phyloP scores from a whole-genome alignment of 768 basidiomycete species.

The Pholiota molesta region DNA sequence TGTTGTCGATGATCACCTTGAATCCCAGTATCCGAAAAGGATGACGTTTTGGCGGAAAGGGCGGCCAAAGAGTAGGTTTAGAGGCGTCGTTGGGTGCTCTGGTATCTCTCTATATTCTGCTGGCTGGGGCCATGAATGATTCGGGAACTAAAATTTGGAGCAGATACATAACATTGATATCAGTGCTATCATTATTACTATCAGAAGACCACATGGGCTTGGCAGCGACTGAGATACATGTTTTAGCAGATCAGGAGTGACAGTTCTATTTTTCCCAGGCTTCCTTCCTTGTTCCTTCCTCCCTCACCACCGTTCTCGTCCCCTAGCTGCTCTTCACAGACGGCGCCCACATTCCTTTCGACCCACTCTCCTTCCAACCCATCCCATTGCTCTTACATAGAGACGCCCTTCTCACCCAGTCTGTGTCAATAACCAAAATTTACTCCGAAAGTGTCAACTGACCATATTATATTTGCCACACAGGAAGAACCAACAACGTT shows the following conservation, averaged over 20 bases:
- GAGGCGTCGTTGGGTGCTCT: conserved; percentile 41
- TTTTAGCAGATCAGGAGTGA: conserved; percentile 2
- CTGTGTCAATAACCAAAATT: neutral
- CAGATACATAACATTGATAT: neutral
- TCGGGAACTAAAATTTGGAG: conserved; percentile 31
- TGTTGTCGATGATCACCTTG: conserved; percentile 77
- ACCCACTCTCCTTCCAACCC: conserved; percentile 22
- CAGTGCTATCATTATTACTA: neutral
- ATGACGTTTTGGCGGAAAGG: too few species aligned
- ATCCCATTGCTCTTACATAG: neutral
- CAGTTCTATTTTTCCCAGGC: conserved; percentile 18
- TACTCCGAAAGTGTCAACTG: neutral
- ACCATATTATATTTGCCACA: neutral
- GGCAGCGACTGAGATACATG: conserved; percentile 19
- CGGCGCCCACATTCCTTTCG: conserved; percentile 26
- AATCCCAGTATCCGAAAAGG: too few species aligned
- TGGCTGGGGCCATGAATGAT: conserved; percentile 63
- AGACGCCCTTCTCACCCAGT: neutral
- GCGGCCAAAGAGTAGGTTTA: neutral
- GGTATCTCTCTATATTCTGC: conserved; percentile 76
- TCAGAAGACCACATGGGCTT: conserved; percentile 12
- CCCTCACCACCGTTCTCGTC: conserved; percentile 14
- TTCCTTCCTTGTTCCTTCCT: conserved; percentile 15
- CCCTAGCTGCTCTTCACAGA: conserved; percentile 3
- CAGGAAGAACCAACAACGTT: neutral